A percentile compares a stretch with the other conserved stretches of the same genome.
These are phyloP conservation scores for Kluyveromyces aestuarii DNA, from an alignment of 805 yeast genomes.

Conservation along the genomic window DNA sequence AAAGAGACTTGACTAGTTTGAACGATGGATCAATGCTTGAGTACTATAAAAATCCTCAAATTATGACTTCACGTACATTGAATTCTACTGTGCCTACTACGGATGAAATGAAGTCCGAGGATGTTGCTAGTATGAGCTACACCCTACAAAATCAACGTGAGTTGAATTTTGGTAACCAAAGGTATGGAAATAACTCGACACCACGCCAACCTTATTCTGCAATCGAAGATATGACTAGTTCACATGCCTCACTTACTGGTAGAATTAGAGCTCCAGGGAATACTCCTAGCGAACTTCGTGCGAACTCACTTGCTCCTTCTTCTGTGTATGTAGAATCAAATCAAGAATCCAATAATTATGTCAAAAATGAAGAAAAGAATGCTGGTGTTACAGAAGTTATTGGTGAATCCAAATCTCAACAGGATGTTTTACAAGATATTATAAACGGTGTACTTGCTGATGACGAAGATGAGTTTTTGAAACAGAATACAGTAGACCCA, in stretches of 20 bases:
- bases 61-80: slow-evolving; percentile 5
- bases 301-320: not conserved
- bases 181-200: not conserved
- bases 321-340: not conserved
- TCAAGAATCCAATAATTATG: not conserved
- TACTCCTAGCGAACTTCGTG: not conserved
- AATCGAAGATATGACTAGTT: not conserved
- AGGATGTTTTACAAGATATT: slow-evolving; percentile 19
- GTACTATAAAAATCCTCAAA: slow-evolving; percentile 7
- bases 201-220: slow-evolving; percentile 1
- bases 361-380: not conserved
- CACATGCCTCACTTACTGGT: not conserved
- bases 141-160: not conserved
- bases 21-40: slow-evolving; percentile 2
- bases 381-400: not conserved
- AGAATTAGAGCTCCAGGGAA: not conserved
- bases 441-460: slow-evolving; percentile 13
- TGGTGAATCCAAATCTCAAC: slow-evolving; percentile 3
- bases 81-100: slow-evolving; percentile 3
- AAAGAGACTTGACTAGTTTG: not conserved
- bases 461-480: slow-evolving; percentile 12
- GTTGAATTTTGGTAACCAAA: not conserved
- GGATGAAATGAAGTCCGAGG: not conserved
- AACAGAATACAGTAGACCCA: slow-evolving; percentile 12
- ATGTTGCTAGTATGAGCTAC: not conserved